Evolutionary conservation across 805 yeast genomes (phyloP), one percentile per base, ranked within the genome.

Genomic region (Scheffersomyces stipitis): DNA sequence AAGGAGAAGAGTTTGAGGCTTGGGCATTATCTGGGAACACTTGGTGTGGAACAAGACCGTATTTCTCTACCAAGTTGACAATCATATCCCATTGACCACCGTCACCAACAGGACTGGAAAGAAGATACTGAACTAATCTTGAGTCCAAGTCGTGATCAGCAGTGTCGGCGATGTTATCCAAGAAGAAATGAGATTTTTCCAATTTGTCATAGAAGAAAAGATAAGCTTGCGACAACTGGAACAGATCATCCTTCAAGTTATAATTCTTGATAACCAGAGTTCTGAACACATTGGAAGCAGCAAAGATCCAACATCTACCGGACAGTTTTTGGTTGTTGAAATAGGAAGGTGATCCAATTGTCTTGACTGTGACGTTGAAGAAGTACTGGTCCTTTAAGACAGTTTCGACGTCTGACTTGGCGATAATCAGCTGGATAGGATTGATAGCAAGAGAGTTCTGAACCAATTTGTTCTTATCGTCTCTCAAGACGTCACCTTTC

Each of bases 31-130:
- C 96, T 8, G 91, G 90, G 63, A 75, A 88, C 13, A 78, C 58
- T 45, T 75, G 77, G 52, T 81, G 71, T 26, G 96, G 96, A 36
- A 87, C 85, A 36, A 84, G 55, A 18, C 96, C 96, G 51, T 87
- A 88, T 61, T 87, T 88, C 44, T 80, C 78, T 34, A 86, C 75
- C 39, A 88, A 58, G 60, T 86, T 85, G 33, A 81, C 70, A 56
- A 86, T 77, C 93, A 87, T 83, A 46, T 84, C 81, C 73, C 84
- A 86, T 62, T 87, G 96, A 36, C 96, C 96, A 49, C 96, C 96
- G 54, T 88, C 96, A 40, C 74, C 58, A 30, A 81, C 78, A 16
- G 96, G 95, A 37, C 77, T 81, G 4, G 65, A 49, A 37, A 86
- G 66, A 31, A 87, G 61, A 47, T 74, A 76, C 60, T 81, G 86